phyloP scores from a whole-genome alignment of 83 land plant species.

The Diphasiastrum complanatum region DNA sequence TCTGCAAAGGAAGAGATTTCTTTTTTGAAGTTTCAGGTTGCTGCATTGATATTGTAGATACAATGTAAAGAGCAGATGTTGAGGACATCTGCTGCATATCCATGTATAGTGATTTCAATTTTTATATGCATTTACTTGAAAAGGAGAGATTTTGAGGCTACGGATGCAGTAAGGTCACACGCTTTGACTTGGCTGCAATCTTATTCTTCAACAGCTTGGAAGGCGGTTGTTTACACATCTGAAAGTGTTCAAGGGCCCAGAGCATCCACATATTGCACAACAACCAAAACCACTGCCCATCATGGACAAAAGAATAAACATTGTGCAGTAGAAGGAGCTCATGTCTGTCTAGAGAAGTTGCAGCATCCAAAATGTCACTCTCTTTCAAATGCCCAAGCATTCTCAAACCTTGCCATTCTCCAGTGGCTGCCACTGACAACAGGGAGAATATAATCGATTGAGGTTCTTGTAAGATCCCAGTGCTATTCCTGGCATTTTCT shows the following conservation, averaged over 20 bases:
- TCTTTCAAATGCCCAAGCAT: too few relatives aligned
- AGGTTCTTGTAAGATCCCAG: too few relatives aligned
- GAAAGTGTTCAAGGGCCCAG: slow-evolving; percentile 82
- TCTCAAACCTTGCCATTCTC: too few relatives aligned
- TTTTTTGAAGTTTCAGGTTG: not conserved
- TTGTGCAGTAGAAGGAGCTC: slow-evolving; percentile 42
- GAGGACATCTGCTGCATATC: not conserved
- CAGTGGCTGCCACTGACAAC: too few relatives aligned
- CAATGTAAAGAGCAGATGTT: not conserved
- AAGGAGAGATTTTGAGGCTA: not conserved
- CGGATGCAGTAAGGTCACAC: not conserved
- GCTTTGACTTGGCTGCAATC: not conserved
- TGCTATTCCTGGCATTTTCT: too few relatives aligned
- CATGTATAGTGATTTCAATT: not conserved
- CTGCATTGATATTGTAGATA: not conserved
- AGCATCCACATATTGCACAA: slow-evolving; percentile 88
- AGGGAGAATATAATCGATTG: too few relatives aligned
- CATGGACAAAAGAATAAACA: slow-evolving; percentile 73
- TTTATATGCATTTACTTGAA: not conserved
- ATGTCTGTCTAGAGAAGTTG: too few relatives aligned
- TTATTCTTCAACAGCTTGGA: slow-evolving; percentile 50
- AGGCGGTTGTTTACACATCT: slow-evolving; percentile 73
- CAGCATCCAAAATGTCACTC: too few relatives aligned
- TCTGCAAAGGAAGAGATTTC: too few relatives aligned
- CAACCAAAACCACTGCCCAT: slow-evolving; percentile 73